These are phyloP conservation scores for Aspergillus quadrilineatus DNA, from an alignment of 2,329 filamentous ascomycete species.

Conservation along the genomic window DNA sequence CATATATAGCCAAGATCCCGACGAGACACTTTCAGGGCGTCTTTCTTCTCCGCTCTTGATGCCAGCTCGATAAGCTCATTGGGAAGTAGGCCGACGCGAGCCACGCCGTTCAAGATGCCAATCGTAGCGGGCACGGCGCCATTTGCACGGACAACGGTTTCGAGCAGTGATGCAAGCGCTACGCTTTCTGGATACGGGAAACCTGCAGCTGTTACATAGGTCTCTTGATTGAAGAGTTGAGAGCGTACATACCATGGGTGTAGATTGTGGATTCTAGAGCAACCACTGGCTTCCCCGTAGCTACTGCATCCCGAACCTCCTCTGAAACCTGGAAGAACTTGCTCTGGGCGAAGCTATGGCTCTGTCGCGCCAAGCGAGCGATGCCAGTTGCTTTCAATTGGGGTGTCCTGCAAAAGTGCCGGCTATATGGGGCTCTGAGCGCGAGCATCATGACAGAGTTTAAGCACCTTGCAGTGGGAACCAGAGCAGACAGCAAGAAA, in stretches of 20 bases:
- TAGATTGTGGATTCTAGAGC: constrained; percentile 96
- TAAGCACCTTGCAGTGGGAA: background rate
- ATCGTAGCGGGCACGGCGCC: constrained; percentile 89
- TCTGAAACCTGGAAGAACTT: constrained; percentile 70
- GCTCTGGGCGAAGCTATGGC: constrained; percentile 36
- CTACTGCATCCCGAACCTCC: constrained; percentile 76
- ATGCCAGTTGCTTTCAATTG: constrained; percentile 6
- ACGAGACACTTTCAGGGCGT: constrained; percentile 78
- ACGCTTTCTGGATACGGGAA: constrained; percentile 71
- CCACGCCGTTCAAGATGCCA: constrained; percentile 79
- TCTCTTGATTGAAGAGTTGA: background rate
- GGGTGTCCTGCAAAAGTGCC: constrained; percentile 20
- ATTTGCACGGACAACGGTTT: constrained; percentile 74
- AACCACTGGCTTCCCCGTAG: constrained; percentile 75
- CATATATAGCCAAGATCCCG: constrained; percentile 81
- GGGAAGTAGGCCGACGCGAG: constrained; percentile 71
- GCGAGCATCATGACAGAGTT: constrained; percentile 18
- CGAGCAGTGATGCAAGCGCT: constrained; percentile 74
- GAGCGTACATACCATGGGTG: constrained; percentile 68
- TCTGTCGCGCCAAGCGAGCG: constrained; percentile 17
- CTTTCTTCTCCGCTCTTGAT: constrained; percentile 62
- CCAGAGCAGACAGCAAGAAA: background rate
- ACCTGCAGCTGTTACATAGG: constrained; percentile 42
- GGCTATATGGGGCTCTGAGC: constrained; percentile 24
- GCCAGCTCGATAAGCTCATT: constrained; percentile 72